These are phyloP conservation scores for Epicoccum nigrum DNA, from an alignment of 2,329 filamentous ascomycete genomes.

Conservation along the genomic window DNA sequence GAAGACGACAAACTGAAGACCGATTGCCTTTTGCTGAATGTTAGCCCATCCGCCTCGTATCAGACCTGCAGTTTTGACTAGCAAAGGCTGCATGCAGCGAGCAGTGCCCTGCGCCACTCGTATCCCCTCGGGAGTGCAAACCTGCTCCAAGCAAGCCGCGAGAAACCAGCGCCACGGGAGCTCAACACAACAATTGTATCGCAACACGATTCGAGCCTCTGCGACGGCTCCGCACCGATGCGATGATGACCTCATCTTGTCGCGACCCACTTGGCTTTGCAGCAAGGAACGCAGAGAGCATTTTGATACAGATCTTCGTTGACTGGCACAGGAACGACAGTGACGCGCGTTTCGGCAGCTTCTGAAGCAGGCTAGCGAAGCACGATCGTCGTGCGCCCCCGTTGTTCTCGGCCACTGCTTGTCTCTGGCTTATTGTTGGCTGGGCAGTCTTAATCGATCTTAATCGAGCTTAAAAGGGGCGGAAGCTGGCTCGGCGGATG, in stretches of 20 bases:
- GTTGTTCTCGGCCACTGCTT: conserved; percentile 20
- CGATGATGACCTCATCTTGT: conserved; percentile 6
- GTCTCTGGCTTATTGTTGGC: conserved; percentile 17
- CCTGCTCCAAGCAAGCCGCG: conserved; percentile 5
- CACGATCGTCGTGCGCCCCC: conserved; percentile 17
- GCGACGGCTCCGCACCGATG: conserved; percentile 1
- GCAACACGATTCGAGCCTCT: background rate
- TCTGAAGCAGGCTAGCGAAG: conserved; percentile 20
- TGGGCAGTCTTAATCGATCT: conserved; percentile 18
- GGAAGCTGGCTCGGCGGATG: conserved; percentile 19
- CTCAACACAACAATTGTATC: background rate
- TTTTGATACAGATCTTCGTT: conserved; percentile 22
- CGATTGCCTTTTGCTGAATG: no score
- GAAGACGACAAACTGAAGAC: no score
- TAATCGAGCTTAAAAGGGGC: conserved; percentile 16
- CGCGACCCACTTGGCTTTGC: conserved; percentile 9
- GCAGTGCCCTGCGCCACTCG: conserved; percentile 9
- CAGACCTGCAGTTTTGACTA: conserved; percentile 7
- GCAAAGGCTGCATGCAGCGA: conserved; percentile 11
- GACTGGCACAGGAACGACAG: conserved; percentile 9
- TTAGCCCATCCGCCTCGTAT: conserved; percentile 4
- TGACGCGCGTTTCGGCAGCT: conserved; percentile 25
- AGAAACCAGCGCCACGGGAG: background rate
- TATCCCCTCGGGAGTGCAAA: conserved; percentile 1
- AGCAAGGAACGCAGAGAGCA: conserved; percentile 7